Evolutionary conservation across 2,329 filamentous ascomycete genomes (phyloP), one percentile per base, ranked within the genome.

Genomic region (Paradendryphiella salina): DNA sequence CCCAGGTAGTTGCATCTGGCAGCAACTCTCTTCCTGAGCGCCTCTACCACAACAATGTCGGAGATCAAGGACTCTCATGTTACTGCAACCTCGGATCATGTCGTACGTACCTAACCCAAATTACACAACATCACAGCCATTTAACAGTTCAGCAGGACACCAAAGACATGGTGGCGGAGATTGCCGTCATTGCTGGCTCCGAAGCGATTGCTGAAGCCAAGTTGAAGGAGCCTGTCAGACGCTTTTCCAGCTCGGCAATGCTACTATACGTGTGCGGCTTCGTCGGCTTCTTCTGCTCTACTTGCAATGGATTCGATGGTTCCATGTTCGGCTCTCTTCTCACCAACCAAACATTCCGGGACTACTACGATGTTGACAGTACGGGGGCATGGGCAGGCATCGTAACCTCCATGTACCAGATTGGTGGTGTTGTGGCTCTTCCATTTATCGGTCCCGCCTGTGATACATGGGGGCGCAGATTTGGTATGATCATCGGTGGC

Each of bases 241-340:
- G 43, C 5, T 64, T 66, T 45, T 56, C 48, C 31, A 14, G 15
- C 7, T 49, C 49, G 35, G 55, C 61, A 14, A 42, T 71, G 17
- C 50, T 63, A 29, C 63, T 70, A 7, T 65, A 60, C 42, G 33
- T 62, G 13, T 63, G 59, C 36, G 52, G 56, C 18, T 47, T 66
- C 32, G 46, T 54, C 11, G 75, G 73, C 26, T 78, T 75, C 61
- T 73, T 76, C 56, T 75, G 73, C 52, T 79, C 77, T 18, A 82
- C 79, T 7, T 78, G 80, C 75, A 82, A 83, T 64, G 82, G 82
- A 21, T 84, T 80, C 56, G 82, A 85, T 57, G 81, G 81, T 31
- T 81, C 79, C 21, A 75, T 85, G 41, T 80, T 83, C 61, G 79
- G 78, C 49, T 77, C 77, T 29, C 67, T 83, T 18, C 53, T 59